Conservation (phyloP, 352 stramenopile species). For the Globisporangium apiculatum region DNA sequence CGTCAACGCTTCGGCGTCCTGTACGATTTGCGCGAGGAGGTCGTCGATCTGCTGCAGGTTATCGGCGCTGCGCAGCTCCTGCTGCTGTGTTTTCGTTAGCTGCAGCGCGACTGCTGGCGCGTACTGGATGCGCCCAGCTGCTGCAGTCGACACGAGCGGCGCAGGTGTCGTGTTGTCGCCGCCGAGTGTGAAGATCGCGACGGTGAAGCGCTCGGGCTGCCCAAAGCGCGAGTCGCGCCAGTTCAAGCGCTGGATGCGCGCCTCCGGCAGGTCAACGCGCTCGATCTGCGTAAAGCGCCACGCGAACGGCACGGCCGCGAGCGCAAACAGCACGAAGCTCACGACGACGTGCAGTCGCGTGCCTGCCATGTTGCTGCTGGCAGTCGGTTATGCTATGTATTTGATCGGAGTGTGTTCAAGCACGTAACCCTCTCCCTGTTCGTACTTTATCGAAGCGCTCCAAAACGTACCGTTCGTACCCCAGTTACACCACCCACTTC, state of each 20-base stretch:
- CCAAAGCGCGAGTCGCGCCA: slow-evolving; percentile 24
- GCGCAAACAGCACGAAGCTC: slow-evolving; percentile 65
- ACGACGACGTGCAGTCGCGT: slow-evolving; percentile 71
- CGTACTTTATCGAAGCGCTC: neutral
- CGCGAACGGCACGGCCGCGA: slow-evolving; percentile 50
- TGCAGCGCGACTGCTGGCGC: neutral
- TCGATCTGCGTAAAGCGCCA: slow-evolving; percentile 66
- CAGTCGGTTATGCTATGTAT: neutral
- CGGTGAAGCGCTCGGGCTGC: slow-evolving; percentile 8
- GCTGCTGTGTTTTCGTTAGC: neutral
- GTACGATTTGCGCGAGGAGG: slow-evolving; percentile 16
- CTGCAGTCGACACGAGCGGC: neutral
- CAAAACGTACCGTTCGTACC: no score
- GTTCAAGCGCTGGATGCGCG: slow-evolving; percentile 45
- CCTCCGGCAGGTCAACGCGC: slow-evolving; percentile 42
- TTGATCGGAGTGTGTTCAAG: no score
- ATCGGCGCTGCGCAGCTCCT: slow-evolving; percentile 2
- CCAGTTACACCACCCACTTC: no score
- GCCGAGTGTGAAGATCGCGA: slow-evolving; percentile 12
- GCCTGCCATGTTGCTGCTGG: slow-evolving; percentile 40
- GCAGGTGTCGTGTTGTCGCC: neutral
- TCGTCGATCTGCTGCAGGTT: slow-evolving; percentile 26
- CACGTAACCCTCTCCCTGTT: no score
- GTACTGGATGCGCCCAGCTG: slow-evolving; percentile 4
- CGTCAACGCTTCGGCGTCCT: neutral